These are phyloP conservation scores for Endocalyx cinctus DNA, from an alignment of 2,329 filamentous ascomycete genomes.

Conservation along the genomic window DNA sequence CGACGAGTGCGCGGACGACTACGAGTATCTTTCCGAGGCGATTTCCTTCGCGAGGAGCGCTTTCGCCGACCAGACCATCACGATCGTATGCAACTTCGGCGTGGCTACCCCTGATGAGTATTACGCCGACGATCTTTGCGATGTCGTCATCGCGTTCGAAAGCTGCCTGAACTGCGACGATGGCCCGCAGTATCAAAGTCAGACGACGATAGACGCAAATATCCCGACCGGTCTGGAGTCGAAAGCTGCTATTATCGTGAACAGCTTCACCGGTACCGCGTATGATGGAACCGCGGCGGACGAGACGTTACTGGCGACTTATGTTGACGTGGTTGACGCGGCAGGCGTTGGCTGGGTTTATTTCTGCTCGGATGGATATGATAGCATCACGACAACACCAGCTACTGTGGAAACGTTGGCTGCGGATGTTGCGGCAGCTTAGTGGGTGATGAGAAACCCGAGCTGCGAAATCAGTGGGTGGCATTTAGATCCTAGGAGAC, in stretches of 20 bases:
- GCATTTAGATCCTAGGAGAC: too few species aligned
- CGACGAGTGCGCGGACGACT: conserved; percentile 27
- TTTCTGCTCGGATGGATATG: conserved; percentile 9
- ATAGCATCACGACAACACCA: conserved; percentile 8
- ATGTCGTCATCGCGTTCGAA: conserved; percentile 9
- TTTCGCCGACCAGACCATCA: conserved; percentile 6
- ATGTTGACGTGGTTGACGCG: conserved; percentile 2
- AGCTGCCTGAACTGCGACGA: conserved; percentile 1
- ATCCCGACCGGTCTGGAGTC: conserved; percentile 4
- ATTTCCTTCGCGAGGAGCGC: conserved; percentile 4
- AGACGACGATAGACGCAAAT: conserved; percentile 6
- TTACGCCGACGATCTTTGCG: conserved; percentile 9
- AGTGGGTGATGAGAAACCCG: too few species aligned
- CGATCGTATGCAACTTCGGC: conserved; percentile 9
- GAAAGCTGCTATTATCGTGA: conserved; percentile 9
- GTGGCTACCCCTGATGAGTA: neutral
- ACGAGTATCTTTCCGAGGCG: conserved; percentile 12
- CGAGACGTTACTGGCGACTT: conserved; percentile 1
- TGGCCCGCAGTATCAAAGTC: conserved; percentile 3
- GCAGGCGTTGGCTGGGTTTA: conserved; percentile 8
- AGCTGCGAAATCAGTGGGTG: too few species aligned
- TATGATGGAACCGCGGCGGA: conserved; percentile 4
- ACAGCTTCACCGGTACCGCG: conserved; percentile 4
- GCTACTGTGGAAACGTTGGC: conserved; percentile 6
- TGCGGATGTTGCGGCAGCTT: too few species aligned